A percentile compares a stretch with the other conserved stretches of the same genome.
Conservation (phyloP, 108 stramenopile genomes). For the Pseudonitzschia pungens region DNA sequence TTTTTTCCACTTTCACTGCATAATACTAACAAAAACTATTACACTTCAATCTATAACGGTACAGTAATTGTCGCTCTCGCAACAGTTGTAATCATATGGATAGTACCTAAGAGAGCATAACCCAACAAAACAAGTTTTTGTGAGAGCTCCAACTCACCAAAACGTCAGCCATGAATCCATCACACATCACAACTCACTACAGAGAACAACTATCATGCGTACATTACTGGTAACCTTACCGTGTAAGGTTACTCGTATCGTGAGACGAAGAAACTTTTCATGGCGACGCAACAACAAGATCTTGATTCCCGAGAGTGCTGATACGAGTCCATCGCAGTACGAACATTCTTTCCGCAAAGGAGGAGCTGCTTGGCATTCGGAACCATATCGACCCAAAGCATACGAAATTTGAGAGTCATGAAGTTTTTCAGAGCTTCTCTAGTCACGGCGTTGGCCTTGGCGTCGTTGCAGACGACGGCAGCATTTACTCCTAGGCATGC, state of each 20-base stretch:
- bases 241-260: too few species aligned
- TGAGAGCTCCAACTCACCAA: conserved; percentile 4
- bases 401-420: not conserved
- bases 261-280: too few species aligned
- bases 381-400: not conserved
- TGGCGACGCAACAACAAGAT: too few species aligned
- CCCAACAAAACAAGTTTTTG: conserved; percentile 2
- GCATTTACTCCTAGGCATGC: conserved; percentile 9
- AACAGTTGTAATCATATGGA: too few species aligned
- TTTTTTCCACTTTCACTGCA: not conserved
- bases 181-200: not conserved
- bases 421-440: not conserved
- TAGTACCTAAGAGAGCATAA: not conserved
- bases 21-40: not conserved
- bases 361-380: not conserved
- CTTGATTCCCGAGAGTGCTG: not conserved
- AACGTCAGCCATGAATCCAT: conserved; percentile 7
- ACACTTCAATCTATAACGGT: too few species aligned
- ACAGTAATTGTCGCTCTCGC: too few species aligned
- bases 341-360: not conserved
- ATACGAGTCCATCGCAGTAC: too few species aligned
- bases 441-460: not conserved
- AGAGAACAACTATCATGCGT: too few species aligned
- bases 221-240: too few species aligned
- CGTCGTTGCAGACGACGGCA: not conserved